phyloP scores from a whole-genome alignment of 805 yeast genomes.

The Saturnispora gosingensis region DNA sequence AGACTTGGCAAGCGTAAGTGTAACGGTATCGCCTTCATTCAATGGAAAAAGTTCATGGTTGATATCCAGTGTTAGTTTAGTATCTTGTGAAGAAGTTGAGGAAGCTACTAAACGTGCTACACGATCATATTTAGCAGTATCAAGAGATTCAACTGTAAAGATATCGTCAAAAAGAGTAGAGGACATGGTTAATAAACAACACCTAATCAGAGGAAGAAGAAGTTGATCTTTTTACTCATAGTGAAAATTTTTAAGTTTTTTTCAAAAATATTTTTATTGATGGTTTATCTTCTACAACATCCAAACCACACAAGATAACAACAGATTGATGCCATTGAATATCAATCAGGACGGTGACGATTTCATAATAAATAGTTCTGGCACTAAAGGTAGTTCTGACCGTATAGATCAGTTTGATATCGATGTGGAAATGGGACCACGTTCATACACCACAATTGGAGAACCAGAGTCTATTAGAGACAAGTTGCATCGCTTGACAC shows the following conservation, averaged over 20 bases:
- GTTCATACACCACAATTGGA: background rate
- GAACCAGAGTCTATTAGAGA: background rate
- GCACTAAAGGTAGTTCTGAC: background rate
- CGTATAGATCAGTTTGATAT: slow-evolving; percentile 17
- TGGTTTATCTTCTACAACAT: background rate
- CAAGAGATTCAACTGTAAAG: slow-evolving; percentile 76
- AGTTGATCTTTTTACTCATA: background rate
- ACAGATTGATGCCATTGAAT: background rate
- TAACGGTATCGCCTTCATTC: slow-evolving; percentile 60
- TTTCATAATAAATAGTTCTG: too few species aligned
- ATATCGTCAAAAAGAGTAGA: slow-evolving; percentile 87
- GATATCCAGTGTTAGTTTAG: slow-evolving; percentile 78
- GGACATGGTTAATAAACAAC: slow-evolving; percentile 34
- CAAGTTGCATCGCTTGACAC: background rate
- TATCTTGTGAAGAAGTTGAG: slow-evolving; percentile 72
- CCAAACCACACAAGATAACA: background rate
- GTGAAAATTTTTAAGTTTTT: background rate
- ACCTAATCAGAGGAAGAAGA: background rate
- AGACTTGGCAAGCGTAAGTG: slow-evolving; percentile 78
- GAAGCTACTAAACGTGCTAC: slow-evolving; percentile 83
- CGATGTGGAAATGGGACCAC: slow-evolving; percentile 14
- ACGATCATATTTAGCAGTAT: slow-evolving; percentile 83
- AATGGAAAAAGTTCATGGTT: slow-evolving; percentile 91
- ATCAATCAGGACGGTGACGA: slow-evolving; percentile 8
- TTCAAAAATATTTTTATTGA: background rate